These are phyloP conservation scores for barley (Hordeum vulgare) DNA, from an alignment of 176 grass and related monocot species.

Conservation along the genomic window MorexV3_pseudomolecules_assembly NC_058522.1:249980745-249981244, in stretches of 20 bases:
- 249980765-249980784: too few relatives aligned
- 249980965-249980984: neutral
- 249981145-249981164: conserved; percentile 24
- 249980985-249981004: neutral
- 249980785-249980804: too few relatives aligned
- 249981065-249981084: neutral
- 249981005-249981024: neutral
- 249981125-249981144: neutral
- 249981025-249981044: conserved; percentile 2
- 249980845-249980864: neutral
- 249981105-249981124: neutral
- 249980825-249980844: neutral
- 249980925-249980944: neutral
- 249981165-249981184: conserved; percentile 50
- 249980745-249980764: too few relatives aligned
- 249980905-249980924: neutral
- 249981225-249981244: conserved; percentile 85
- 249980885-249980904: neutral
- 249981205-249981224: conserved; percentile 93
- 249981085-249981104: neutral
- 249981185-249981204: conserved; percentile 88
- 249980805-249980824: neutral
- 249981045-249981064: neutral
- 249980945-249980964: neutral
- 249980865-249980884: neutral